Conservation (phyloP, 768 basidiomycete species). For the Tulasnella sp. region DNA sequence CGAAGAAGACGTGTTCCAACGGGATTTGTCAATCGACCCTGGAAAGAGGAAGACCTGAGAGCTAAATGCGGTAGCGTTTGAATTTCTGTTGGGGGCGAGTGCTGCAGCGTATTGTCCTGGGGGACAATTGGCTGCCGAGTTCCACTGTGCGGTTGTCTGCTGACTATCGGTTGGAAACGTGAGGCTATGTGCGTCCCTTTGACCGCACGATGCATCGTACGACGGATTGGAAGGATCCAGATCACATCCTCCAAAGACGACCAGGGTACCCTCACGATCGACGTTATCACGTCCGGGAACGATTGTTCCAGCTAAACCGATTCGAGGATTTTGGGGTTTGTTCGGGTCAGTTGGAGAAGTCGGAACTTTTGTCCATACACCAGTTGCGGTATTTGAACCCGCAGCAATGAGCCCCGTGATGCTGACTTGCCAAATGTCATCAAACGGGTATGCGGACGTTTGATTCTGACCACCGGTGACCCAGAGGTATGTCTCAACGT, state of each 20-base stretch:
- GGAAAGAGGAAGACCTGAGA: constrained; percentile 58
- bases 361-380: constrained; percentile 44
- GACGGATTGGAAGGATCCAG: constrained; percentile 25
- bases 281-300: constrained; percentile 22
- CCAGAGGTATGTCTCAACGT: constrained; percentile 42
- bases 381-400: constrained; percentile 41
- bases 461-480: constrained; percentile 58
- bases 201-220: constrained; percentile 40
- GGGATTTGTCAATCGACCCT: constrained; percentile 48
- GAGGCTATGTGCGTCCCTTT: constrained; percentile 45
- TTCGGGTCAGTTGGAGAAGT: constrained; percentile 15
- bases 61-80: constrained; percentile 40
- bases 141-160: constrained; percentile 21
- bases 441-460: constrained; percentile 33
- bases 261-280: constrained; percentile 25
- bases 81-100: constrained; percentile 48
- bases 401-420: constrained; percentile 60
- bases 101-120: constrained; percentile 39
- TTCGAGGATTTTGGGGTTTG: constrained; percentile 25
- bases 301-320: constrained; percentile 47
- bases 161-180: constrained; percentile 26
- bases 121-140: constrained; percentile 40
- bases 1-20: constrained; percentile 55
- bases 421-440: constrained; percentile 58
- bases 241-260: constrained; percentile 49